Percentiles rank a stretch among this genome's conserved stretches.
phyloP scores from a whole-genome alignment of 495 filamentous ascomycete species.

The Penicillium coprophilum region DNA sequence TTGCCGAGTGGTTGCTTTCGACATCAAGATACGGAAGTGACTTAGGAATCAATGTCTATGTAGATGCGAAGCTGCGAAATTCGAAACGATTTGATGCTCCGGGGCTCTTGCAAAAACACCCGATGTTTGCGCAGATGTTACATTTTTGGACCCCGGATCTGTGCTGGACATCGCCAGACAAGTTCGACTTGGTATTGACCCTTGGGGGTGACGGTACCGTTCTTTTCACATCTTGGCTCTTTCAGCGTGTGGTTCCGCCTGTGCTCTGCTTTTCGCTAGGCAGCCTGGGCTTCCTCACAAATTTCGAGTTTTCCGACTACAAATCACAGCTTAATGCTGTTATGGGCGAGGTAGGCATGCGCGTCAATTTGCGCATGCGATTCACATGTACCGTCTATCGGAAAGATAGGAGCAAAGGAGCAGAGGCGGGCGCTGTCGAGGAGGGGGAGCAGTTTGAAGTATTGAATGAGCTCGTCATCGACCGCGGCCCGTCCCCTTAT shows the following conservation, averaged over 20 bases:
- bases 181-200: constrained; percentile 89
- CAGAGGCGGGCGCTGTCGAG: constrained; percentile 54
- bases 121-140: constrained; percentile 73
- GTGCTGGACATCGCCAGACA: constrained; percentile 85
- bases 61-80: constrained; percentile 84
- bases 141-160: constrained; percentile 93
- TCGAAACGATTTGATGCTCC: constrained; percentile 84
- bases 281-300: constrained; percentile 88
- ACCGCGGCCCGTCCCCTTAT: constrained; percentile 94
- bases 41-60: constrained; percentile 84
- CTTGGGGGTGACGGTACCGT: constrained; percentile 93
- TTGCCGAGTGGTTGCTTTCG: constrained; percentile 80
- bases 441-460: constrained; percentile 90
- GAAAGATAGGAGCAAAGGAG: constrained; percentile 46
- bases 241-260: constrained; percentile 88
- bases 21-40: constrained; percentile 81
- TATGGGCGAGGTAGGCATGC: constrained; percentile 92
- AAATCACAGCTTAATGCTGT: constrained; percentile 76
- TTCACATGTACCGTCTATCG: constrained; percentile 95
- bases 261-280: constrained; percentile 87
- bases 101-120: constrained; percentile 66
- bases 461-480: constrained; percentile 95
- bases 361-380: constrained; percentile 92
- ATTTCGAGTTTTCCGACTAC: constrained; percentile 83
- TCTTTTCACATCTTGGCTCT: constrained; percentile 88